Conservation (phyloP, 306 rosid species). For the Citrullus amarus region DNA sequence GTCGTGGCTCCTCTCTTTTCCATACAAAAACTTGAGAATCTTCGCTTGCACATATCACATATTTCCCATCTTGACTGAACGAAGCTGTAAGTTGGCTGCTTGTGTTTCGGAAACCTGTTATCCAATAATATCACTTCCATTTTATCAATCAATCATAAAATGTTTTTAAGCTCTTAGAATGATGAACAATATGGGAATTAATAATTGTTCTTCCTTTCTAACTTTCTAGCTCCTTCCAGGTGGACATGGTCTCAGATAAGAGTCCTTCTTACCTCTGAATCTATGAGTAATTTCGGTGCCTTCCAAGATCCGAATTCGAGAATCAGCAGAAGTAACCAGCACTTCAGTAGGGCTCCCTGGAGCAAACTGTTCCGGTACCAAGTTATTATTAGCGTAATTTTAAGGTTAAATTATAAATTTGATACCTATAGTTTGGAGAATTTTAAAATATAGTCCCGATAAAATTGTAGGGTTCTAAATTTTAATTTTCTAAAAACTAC, state of each 20-base stretch:
- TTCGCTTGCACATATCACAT: constrained; percentile 69
- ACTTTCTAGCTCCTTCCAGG: not conserved
- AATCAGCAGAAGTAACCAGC: constrained; percentile 75
- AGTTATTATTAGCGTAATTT: not conserved
- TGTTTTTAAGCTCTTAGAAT: not conserved
- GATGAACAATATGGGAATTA: not conserved
- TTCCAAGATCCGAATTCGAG: constrained; percentile 55
- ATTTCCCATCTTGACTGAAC: constrained; percentile 48
- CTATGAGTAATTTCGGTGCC: constrained; percentile 48
- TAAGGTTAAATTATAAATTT: no score
- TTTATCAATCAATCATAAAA: not conserved
- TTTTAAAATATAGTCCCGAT: no score
- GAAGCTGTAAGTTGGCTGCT: constrained; percentile 77
- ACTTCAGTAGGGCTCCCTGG: constrained; percentile 51
- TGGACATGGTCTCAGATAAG: not conserved
- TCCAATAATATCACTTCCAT: not conserved
- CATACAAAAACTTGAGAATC: constrained; percentile 74
- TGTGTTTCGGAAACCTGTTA: constrained; percentile 59
- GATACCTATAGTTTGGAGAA: no score
- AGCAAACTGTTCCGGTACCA: constrained; percentile 32
- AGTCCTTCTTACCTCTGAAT: constrained; percentile 41
- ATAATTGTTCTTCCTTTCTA: not conserved
- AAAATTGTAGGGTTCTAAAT: no score
- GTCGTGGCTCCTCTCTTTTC: constrained; percentile 47
- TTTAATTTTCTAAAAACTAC: no score